Evolutionary conservation across 2,329 filamentous ascomycete genomes (phyloP), one percentile per base, ranked within the genome.

Genomic region (Nemania abortiva): DNA sequence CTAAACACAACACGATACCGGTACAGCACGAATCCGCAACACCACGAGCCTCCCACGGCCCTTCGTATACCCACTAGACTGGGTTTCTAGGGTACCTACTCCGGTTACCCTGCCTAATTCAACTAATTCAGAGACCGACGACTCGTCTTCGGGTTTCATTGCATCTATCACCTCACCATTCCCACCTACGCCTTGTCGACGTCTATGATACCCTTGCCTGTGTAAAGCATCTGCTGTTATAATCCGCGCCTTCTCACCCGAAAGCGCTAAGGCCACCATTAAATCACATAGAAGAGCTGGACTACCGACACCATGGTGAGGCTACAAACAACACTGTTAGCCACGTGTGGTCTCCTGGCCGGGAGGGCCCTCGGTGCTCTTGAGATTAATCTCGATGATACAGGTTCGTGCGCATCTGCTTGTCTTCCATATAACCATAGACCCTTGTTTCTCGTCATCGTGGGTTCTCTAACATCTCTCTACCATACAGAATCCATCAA

Each of bases 401-500:
- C 62, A 71, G 76, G 77, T 79, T 56, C 59, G 75, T 77, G 66
- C n/a, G 3, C 47, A 20, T 34, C 37, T 53, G 2, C 18, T 20
- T 6, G 49, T 6, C 22, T 31, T 27, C 2, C 55, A 24, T 11
- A 1, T 49, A n/a, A 37, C 34, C n/a, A 20, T 13, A 24, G 24
- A 15, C 31, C 45, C 24, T 9, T 42, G n/a, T 54, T 39, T 53
- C 29, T 24, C 39, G 13, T 31, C 39, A 2, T 42, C 13, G 20
- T 24, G 37, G 4, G 9, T 6, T 65, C 18, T 31, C 62, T 70
- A 61, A 67, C 50, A 5, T 18, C 15, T 13, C 11, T n/a, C 61
- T 10, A 22, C 37, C 42, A n/a, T 65, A 2, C 49, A 87, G 86
- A 78, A 2, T 83, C 83, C 10, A 86, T 87, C 70, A 83, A 81